phyloP scores from a whole-genome alignment of 1,139 yeast genomes.

The Arxiozyma bovina region DNA sequence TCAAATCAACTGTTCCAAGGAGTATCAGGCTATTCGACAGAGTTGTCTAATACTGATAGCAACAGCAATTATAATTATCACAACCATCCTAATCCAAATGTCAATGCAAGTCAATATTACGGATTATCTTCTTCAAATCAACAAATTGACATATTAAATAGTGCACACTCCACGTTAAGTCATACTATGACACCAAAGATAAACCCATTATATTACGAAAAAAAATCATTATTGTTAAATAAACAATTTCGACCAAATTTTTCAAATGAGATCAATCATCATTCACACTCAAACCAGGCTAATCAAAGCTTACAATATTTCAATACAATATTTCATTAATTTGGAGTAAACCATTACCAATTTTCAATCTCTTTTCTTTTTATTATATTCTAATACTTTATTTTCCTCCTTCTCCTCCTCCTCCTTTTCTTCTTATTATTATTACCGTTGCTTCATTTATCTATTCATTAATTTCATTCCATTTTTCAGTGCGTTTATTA shows the following conservation, averaged over 20 bases:
- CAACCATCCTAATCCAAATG: neutral
- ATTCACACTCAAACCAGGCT: neutral
- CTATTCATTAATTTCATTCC: too few species aligned
- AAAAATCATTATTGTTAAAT: neutral
- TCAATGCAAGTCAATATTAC: neutral
- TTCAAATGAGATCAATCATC: neutral
- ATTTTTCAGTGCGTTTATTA: too few species aligned
- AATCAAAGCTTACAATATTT: neutral
- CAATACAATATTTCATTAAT: conserved; percentile 1
- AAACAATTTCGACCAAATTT: neutral
- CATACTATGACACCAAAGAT: neutral
- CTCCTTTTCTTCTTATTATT: too few species aligned
- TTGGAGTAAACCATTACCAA: neutral
- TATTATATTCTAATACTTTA: neutral
- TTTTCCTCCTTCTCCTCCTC: neutral
- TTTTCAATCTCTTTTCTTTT: neutral
- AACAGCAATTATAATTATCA: neutral
- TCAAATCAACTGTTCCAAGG: conserved; percentile 1
- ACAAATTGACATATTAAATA: neutral
- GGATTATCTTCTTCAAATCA: neutral
- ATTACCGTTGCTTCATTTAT: neutral
- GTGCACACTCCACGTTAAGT: neutral
- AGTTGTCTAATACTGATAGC: neutral
- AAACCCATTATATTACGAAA: neutral
- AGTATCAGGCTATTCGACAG: neutral